Conservation (phyloP, 345 rosid species). For the Salix arbutifolia region DNA sequence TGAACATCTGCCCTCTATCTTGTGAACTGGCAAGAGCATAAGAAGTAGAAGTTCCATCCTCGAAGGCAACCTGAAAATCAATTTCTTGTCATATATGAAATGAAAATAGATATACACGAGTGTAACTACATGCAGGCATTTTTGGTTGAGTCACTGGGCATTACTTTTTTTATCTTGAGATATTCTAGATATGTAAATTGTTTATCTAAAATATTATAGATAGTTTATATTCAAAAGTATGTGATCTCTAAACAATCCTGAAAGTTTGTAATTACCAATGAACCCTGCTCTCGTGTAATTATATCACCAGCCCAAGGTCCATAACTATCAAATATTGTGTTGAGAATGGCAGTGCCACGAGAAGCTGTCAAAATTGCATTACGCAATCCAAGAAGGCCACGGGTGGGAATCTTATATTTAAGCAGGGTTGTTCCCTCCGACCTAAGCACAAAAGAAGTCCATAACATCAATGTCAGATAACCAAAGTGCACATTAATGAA, state of each 20-base stretch:
- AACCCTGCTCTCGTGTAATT: slow-evolving; percentile 79
- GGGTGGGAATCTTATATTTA: slow-evolving; percentile 85
- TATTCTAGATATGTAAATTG: neutral
- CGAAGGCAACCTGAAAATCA: slow-evolving; percentile 83
- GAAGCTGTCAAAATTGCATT: slow-evolving; percentile 96
- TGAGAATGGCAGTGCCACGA: slow-evolving; percentile 91
- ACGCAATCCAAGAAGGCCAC: slow-evolving; percentile 95
- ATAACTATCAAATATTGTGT: slow-evolving; percentile 82
- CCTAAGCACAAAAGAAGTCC: slow-evolving; percentile 32
- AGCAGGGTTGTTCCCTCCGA: slow-evolving; percentile 81
- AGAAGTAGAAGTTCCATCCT: slow-evolving; percentile 78
- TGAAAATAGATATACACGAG: neutral
- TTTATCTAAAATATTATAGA: neutral
- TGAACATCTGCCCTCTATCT: slow-evolving; percentile 93
- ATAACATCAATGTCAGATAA: slow-evolving; percentile 1
- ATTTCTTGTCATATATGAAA: neutral
- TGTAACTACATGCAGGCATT: neutral
- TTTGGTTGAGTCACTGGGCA: neutral
- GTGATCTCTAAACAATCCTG: neutral
- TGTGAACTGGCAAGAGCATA: slow-evolving; percentile 83
- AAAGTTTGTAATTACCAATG: slow-evolving; percentile 58
- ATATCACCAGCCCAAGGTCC: slow-evolving; percentile 97
- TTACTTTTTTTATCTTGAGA: neutral
- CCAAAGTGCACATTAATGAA: neutral
- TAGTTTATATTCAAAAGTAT: neutral